Percentiles rank a stretch among this genome's conserved stretches.
Evolutionary conservation across 2,329 filamentous ascomycete species (phyloP).

Genomic region (Didymella keratinophila): DNA sequence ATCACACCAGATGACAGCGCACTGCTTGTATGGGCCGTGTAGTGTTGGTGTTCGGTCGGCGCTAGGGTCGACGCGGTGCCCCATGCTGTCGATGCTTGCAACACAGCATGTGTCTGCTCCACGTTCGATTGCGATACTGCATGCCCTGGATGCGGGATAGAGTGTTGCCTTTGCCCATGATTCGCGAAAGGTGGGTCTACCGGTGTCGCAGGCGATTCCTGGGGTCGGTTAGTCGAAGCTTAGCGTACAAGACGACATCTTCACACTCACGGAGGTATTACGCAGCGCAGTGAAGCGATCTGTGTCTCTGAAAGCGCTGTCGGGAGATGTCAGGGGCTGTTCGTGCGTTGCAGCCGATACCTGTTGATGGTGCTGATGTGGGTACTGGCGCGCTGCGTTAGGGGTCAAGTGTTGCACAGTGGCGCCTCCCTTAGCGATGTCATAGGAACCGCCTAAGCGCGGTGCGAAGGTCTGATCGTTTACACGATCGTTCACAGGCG

Average conservation of each 20-base stretch:
- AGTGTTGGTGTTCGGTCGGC: constrained; percentile 26
- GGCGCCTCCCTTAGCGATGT: constrained; percentile 26
- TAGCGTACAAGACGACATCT: constrained; percentile 23
- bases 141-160: constrained; percentile 34
- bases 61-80: constrained; percentile 20
- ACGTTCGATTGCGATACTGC: constrained; percentile 27
- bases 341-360: constrained; percentile 14
- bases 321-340: constrained; percentile 22
- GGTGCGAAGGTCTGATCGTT: constrained; percentile 20
- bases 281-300: constrained; percentile 32
- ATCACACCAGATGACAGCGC: constrained; percentile 22
- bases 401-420: constrained; percentile 29
- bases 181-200: constrained; percentile 36
- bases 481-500: constrained; percentile 20
- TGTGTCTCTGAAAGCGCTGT: constrained; percentile 22
- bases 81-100: constrained; percentile 32
- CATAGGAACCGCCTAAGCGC: constrained; percentile 26
- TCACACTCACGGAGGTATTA: constrained; percentile 33
- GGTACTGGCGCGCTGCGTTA: constrained; percentile 27
- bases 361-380: constrained; percentile 22
- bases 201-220: constrained; percentile 33
- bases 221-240: constrained; percentile 29
- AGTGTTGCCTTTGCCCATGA: constrained; percentile 30
- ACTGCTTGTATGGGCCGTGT: constrained; percentile 25
- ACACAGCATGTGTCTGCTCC: constrained; percentile 25